phyloP scores from a whole-genome alignment of 352 stramenopile species.

The Lagenidium giganteum region DNA sequence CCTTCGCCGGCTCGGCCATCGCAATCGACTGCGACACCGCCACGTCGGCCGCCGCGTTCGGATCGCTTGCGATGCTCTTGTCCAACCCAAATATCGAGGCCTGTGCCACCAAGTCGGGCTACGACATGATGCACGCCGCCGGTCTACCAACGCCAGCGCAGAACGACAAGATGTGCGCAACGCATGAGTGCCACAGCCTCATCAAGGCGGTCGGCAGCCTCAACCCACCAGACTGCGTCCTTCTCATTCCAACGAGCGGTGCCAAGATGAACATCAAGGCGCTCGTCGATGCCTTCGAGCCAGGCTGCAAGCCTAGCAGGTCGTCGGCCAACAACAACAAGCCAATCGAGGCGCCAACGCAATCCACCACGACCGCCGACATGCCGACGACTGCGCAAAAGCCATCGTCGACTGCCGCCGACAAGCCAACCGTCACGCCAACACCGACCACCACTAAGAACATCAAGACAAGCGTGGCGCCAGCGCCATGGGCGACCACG shows the following conservation, averaged over 20 bases:
- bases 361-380: no score
- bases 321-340: no score
- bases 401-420: no score
- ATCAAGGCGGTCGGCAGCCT: slow-evolving; percentile 22
- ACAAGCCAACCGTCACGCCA: no score
- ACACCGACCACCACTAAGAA: no score
- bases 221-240: slow-evolving; percentile 29
- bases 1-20: slow-evolving; percentile 13
- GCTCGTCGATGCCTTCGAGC: slow-evolving; percentile 26
- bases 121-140: slow-evolving; percentile 33
- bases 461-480: no score
- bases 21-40: slow-evolving; percentile 12
- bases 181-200: slow-evolving; percentile 22
- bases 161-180: slow-evolving; percentile 31
- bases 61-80: slow-evolving; percentile 16
- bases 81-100: slow-evolving; percentile 8
- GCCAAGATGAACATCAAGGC: slow-evolving; percentile 31
- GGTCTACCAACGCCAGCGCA: slow-evolving; percentile 22
- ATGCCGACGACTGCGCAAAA: no score
- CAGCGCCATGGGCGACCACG: no score
- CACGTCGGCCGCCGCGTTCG: slow-evolving; percentile 20
- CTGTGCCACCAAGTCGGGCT: slow-evolving; percentile 20
- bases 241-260: slow-evolving; percentile 30
- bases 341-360: no score
- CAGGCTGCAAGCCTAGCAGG: no score